phyloP scores from a whole-genome alignment of 192 early-diverging fungal genomes.

The Umbelopsis ramanniana region DNA sequence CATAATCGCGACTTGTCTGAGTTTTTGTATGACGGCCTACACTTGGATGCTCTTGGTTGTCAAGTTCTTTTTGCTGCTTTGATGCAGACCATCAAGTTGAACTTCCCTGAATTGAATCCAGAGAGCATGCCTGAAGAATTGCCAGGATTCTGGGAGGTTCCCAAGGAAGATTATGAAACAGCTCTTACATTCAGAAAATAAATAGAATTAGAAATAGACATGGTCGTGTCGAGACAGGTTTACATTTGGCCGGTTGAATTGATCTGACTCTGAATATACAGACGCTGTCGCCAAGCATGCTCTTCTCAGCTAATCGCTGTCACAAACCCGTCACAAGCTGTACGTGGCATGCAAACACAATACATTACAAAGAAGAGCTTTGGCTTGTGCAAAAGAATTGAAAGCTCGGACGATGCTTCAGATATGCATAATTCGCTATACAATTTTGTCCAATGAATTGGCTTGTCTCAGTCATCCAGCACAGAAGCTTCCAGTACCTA shows the following conservation, averaged over 20 bases:
- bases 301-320: too few relatives aligned
- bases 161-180: not conserved
- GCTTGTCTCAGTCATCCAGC: not conserved
- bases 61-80: not conserved
- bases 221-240: too few relatives aligned
- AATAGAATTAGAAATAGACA: not conserved
- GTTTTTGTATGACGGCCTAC: constrained; percentile 60
- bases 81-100: not conserved
- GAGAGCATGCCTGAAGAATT: not conserved
- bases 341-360: too few relatives aligned
- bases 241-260: too few relatives aligned
- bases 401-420: too few relatives aligned
- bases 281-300: too few relatives aligned
- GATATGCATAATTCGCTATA: too few relatives aligned
- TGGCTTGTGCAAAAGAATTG: too few relatives aligned
- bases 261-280: too few relatives aligned
- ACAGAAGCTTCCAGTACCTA: not conserved
- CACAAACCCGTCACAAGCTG: too few relatives aligned
- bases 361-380: too few relatives aligned
- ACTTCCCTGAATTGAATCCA: not conserved
- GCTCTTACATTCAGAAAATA: not conserved
- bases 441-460: too few relatives aligned
- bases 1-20: constrained; percentile 25
- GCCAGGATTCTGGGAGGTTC: not conserved
- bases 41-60: constrained; percentile 58